Base-by-base conservation (phyloP, 1,284 basidiomycete genomes). In the Xerocomus alliaceus region DNA sequence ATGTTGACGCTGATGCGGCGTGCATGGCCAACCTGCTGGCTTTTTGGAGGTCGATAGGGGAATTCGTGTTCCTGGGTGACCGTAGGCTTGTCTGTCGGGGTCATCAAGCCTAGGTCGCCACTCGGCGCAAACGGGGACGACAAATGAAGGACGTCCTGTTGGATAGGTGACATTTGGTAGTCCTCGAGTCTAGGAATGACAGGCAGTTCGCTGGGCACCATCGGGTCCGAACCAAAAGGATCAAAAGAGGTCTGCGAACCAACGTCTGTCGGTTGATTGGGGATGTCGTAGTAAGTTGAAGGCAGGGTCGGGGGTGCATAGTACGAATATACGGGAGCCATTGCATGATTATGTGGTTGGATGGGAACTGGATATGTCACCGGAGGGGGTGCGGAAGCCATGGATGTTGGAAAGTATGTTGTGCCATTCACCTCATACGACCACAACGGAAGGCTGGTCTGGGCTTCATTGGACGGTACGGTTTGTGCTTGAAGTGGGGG, bases 1-100 rank as follows among this genome's bases (percentile, higher is more conserved):
- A 78, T 55, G 53, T 68, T 62, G 58, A 79, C 68, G 29, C 74
- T 79, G 61, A 79, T 74, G 32, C 77, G 73, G 47, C 76, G 69
- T 8, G 67, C 68, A 24, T 79, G 77, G 18, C 77, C 76, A 1
- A 70, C 61, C 12, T 55, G 63, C 56, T 74, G 73, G 34, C 64
- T 65, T 42, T 67, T 74, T 24, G 62, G 68, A 41, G 74, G 73
- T 20, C 48, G 63, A 55, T 75, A 75, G 5, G 76, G 73, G 29
- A 74, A 74, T n/a, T 68, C 68, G 32, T 67, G 46, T 32, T 63
- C 64, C 17, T 56, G 41, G 13, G 39, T 37, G 20, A 37, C 50
- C 52, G 53, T 52, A 8, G 45, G 46, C 26, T 41, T 37, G 53
- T 45, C 45, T 15, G 28, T 5, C 6, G 31, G 31, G 32, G 42